Evolutionary conservation across 805 yeast genomes (phyloP).

Genomic region (Candida railenensis): DNA sequence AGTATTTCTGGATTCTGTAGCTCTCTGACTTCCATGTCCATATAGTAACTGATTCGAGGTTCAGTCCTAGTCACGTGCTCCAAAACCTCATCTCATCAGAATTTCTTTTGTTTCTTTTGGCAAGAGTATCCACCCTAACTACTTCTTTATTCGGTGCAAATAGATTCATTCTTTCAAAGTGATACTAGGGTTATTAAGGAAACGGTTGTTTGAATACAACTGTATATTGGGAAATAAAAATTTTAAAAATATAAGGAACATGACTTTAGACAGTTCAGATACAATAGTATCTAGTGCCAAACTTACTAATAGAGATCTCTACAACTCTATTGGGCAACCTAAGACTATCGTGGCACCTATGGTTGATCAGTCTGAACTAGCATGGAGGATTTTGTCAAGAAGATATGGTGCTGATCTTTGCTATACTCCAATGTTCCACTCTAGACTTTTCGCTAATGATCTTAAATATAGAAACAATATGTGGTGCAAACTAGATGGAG

Average conservation of each 20-base stretch:
- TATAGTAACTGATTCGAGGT: too few relatives aligned
- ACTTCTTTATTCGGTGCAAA: too few relatives aligned
- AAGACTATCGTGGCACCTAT: conserved; percentile 92
- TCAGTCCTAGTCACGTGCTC: not conserved
- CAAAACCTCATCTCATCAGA: not conserved
- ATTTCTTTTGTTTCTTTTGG: conserved; percentile 1
- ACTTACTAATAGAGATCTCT: conserved; percentile 64
- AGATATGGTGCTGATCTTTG: conserved; percentile 90
- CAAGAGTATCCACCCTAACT: conserved; percentile 2
- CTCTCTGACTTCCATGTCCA: too few relatives aligned
- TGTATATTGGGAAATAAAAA: not conserved
- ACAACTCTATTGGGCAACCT: conserved; percentile 69
- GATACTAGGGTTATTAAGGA: not conserved
- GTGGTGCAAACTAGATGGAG: conserved; percentile 76
- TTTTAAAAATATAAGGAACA: not conserved
- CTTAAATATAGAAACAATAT: conserved; percentile 76
- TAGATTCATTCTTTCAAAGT: too few relatives aligned
- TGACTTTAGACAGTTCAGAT: not conserved
- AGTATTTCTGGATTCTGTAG: too few relatives aligned
- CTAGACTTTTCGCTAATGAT: conserved; percentile 81
- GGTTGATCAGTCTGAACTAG: conserved; percentile 97
- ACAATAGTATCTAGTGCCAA: conserved; percentile 10
- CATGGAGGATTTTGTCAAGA: conserved; percentile 88
- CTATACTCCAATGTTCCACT: conserved; percentile 97
- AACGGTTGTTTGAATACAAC: not conserved